Conservation (phyloP, 306 rosid species). For the Nissolia schottii region DNA sequence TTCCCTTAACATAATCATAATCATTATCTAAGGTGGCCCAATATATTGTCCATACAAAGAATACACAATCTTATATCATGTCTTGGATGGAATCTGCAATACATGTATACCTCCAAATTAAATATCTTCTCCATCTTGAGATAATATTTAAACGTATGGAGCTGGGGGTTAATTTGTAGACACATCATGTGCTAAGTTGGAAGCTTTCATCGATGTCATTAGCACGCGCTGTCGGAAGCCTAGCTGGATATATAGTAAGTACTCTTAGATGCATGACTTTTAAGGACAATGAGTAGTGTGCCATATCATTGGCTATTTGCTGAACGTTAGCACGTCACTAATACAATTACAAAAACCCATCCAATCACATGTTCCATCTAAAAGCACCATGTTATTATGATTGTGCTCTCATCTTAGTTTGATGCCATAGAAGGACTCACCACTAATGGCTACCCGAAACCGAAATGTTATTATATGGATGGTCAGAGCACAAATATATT, state of each 20-base stretch:
- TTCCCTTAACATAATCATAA: conserved; percentile 16
- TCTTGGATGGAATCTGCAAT: background rate
- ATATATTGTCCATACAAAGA: background rate
- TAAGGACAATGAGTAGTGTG: conserved; percentile 16
- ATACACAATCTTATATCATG: conserved; percentile 16
- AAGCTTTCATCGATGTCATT: conserved; percentile 31
- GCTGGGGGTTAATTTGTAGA: conserved; percentile 11
- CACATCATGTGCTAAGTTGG: conserved; percentile 30
- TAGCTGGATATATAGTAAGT: conserved; percentile 20
- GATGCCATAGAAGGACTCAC: no score
- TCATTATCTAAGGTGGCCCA: conserved; percentile 20
- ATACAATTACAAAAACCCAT: background rate
- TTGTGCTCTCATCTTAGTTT: no score
- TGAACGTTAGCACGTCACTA: background rate
- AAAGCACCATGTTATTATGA: background rate
- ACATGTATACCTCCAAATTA: conserved; percentile 17
- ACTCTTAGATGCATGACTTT: conserved; percentile 2
- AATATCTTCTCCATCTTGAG: background rate
- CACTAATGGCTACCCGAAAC: no score
- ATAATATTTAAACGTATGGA: background rate
- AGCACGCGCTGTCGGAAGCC: conserved; percentile 37
- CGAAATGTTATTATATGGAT: no score
- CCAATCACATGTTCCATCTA: background rate
- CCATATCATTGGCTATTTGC: conserved; percentile 12
- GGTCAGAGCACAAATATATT: no score